Percentiles rank a stretch among this genome's conserved stretches.
phyloP scores from a whole-genome alignment of 306 rosid species.

The Sphenostylis stenocarpa region DNA sequence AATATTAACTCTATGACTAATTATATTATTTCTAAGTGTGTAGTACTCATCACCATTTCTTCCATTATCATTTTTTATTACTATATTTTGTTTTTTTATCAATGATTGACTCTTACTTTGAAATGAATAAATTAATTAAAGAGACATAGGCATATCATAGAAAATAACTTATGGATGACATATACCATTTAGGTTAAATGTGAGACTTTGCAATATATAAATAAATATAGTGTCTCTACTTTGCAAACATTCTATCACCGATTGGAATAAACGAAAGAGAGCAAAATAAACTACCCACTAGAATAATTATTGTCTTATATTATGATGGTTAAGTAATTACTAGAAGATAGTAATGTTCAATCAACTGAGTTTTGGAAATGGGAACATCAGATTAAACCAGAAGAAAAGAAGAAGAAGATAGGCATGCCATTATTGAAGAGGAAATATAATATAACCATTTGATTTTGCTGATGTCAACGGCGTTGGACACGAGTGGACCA shows the following conservation, averaged over 20 bases:
- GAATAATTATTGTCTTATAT: too few species aligned
- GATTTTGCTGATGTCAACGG: not conserved
- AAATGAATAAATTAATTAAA: not conserved
- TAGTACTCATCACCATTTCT: not conserved
- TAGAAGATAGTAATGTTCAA: too few species aligned
- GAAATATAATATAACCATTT: not conserved
- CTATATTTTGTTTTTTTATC: not conserved
- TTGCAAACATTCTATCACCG: not conserved
- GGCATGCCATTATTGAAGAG: not conserved
- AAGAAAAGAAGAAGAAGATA: not conserved
- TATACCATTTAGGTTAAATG: not conserved
- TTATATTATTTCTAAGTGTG: not conserved
- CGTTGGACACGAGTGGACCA: constrained; percentile 6
- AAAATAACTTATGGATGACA: not conserved
- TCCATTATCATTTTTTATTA: not conserved
- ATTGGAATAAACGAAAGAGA: not conserved
- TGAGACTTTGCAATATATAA: not conserved
- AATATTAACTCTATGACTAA: too few species aligned
- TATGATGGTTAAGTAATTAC: too few species aligned
- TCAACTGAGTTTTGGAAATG: not conserved
- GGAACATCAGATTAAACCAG: not conserved
- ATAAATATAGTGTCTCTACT: not conserved
- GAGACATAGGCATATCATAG: not conserved
- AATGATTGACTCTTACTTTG: not conserved
- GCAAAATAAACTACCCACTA: not conserved